Evolutionary conservation across 305 asterid species (phyloP).

Genomic region (Coffea humblotiana): DNA sequence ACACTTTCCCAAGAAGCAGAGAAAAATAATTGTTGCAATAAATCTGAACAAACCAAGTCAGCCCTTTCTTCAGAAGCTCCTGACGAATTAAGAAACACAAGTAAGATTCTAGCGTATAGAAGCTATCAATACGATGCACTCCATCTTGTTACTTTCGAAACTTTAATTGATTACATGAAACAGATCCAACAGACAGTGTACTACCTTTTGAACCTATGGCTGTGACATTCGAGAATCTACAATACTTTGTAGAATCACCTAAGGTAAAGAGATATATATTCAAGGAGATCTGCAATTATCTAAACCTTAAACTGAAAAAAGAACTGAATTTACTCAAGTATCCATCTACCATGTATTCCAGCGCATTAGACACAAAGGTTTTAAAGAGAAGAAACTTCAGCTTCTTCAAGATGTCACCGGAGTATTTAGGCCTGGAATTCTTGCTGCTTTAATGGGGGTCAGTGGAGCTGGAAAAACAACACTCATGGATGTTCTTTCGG

Average conservation of each 20-base stretch:
- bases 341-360: neutral
- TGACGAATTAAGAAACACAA: too few species aligned
- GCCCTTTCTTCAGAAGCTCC: too few species aligned
- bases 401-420: constrained; percentile 28
- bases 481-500: constrained; percentile 32
- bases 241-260: constrained; percentile 16
- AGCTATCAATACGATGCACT: too few species aligned
- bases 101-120: too few species aligned
- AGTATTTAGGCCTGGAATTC: constrained; percentile 21
- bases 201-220: constrained; percentile 17
- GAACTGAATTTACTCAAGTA: neutral
- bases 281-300: neutral
- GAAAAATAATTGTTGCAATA: too few species aligned
- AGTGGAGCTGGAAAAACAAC: constrained; percentile 39
- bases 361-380: constrained; percentile 29
- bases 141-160: too few species aligned
- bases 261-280: neutral
- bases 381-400: constrained; percentile 22
- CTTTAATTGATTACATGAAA: too few species aligned
- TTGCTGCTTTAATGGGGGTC: constrained; percentile 12
- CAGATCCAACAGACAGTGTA: too few species aligned
- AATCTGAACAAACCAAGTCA: too few species aligned
- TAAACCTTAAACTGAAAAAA: neutral
- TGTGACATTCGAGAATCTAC: constrained; percentile 14
- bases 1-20: too few species aligned